Evolutionary conservation across 345 rosid species (phyloP).

Genomic region (Salix koriyanagi): DNA sequence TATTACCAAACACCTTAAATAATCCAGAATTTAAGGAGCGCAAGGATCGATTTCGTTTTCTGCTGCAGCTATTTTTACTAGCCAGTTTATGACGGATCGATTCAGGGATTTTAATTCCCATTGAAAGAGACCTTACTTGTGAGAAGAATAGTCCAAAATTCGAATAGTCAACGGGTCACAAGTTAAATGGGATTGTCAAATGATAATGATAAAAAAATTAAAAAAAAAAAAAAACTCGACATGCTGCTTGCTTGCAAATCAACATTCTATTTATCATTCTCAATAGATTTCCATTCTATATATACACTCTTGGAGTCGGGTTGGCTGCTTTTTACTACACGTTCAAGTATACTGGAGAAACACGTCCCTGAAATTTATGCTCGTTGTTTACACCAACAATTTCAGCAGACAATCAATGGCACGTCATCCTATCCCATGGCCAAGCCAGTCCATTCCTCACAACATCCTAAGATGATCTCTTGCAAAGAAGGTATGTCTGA

Average conservation of each 20-base stretch:
- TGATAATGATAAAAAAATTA: too few species aligned
- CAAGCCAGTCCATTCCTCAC: not conserved
- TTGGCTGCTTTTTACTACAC: not conserved
- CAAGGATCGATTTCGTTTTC: too few species aligned
- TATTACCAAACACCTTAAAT: too few species aligned
- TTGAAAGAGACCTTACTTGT: too few species aligned
- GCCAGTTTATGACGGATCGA: too few species aligned
- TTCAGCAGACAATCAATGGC: not conserved
- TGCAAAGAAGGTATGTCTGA: slow-evolving; percentile 25
- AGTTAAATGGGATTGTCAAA: not conserved
- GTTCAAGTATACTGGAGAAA: too few species aligned
- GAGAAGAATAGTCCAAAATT: too few species aligned
- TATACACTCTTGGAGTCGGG: not conserved
- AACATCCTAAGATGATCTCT: slow-evolving; percentile 16
- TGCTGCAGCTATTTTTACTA: too few species aligned
- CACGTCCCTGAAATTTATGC: not conserved
- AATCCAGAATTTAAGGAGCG: too few species aligned
- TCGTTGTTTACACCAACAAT: not conserved
- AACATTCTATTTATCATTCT: not conserved
- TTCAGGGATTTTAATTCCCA: too few species aligned
- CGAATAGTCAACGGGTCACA: too few species aligned
- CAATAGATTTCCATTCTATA: not conserved
- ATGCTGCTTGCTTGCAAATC: not conserved
- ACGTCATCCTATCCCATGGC: not conserved
- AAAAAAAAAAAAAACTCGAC: not conserved